These are phyloP conservation scores for Bretziella fagacearum DNA, from an alignment of 2,329 filamentous ascomycete genomes.

Conservation along the genomic window DNA sequence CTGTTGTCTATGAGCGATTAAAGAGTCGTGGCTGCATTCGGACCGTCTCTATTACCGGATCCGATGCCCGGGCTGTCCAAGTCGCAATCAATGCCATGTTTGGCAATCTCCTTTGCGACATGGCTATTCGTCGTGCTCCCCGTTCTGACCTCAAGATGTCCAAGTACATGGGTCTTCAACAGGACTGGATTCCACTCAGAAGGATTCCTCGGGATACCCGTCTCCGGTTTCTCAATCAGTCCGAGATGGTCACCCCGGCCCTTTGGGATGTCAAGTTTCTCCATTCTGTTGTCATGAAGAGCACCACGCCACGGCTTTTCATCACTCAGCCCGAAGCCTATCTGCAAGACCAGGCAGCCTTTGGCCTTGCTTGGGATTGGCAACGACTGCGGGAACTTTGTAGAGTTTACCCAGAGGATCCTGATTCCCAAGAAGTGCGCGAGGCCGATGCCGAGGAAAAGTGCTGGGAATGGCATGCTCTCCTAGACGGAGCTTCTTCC, in stretches of 20 bases:
- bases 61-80: slow-evolving; percentile 52
- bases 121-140: slow-evolving; percentile 4
- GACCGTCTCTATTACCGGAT: slow-evolving; percentile 41
- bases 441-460: slow-evolving; percentile 46
- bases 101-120: slow-evolving; percentile 30
- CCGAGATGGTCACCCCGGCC: slow-evolving; percentile 57
- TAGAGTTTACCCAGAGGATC: slow-evolving; percentile 32
- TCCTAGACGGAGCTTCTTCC: slow-evolving; percentile 38
- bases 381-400: slow-evolving; percentile 47
- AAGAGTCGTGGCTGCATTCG: slow-evolving; percentile 56
- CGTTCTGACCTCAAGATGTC: slow-evolving; percentile 1
- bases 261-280: slow-evolving; percentile 58
- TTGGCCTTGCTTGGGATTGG: slow-evolving; percentile 51
- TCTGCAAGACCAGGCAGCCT: slow-evolving; percentile 41
- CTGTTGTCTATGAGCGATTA: slow-evolving; percentile 52
- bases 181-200: slow-evolving; percentile 57
- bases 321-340: slow-evolving; percentile 63
- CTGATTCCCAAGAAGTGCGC: slow-evolving; percentile 30
- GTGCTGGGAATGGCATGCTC: slow-evolving; percentile 51
- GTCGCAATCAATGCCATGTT: slow-evolving; percentile 47
- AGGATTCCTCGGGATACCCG: slow-evolving; percentile 60
- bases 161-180: slow-evolving; percentile 42
- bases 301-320: slow-evolving; percentile 50
- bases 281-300: slow-evolving; percentile 55
- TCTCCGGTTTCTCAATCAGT: slow-evolving; percentile 50